Evolutionary conservation across 768 basidiomycete genomes (phyloP).

Genomic region (Termitomyces titanicus): DNA sequence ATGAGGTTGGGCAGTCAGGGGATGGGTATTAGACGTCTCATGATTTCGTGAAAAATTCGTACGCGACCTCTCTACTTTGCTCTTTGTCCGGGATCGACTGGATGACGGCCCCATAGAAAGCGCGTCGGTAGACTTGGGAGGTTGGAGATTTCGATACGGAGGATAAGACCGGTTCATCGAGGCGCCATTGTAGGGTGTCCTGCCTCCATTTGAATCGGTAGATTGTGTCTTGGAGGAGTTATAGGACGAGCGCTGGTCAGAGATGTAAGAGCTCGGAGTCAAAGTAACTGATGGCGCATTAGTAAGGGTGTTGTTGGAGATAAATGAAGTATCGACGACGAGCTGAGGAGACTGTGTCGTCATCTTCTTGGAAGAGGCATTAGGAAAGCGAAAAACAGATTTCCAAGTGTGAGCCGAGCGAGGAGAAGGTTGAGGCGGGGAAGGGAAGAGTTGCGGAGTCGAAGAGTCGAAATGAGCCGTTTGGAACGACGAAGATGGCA

Average conservation of each 20-base stretch:
- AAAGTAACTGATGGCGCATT: slow-evolving; percentile 42
- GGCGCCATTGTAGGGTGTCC: slow-evolving; percentile 22
- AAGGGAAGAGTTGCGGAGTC: slow-evolving; percentile 14
- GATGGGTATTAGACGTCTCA: slow-evolving; percentile 25
- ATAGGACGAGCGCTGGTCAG: slow-evolving; percentile 70
- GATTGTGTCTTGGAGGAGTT: slow-evolving; percentile 78
- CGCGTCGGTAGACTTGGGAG: slow-evolving; percentile 36
- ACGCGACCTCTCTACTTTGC: slow-evolving; percentile 46
- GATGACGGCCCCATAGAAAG: slow-evolving; percentile 31
- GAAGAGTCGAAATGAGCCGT: slow-evolving; percentile 11
- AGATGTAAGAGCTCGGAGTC: slow-evolving; percentile 49
- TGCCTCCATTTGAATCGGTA: slow-evolving; percentile 57
- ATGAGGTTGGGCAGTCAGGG: slow-evolving; percentile 42
- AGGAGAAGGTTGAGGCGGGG: slow-evolving; percentile 14
- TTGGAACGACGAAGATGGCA: slow-evolving; percentile 20
- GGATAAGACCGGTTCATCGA: slow-evolving; percentile 27
- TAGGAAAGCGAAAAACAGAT: slow-evolving; percentile 69
- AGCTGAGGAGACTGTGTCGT: slow-evolving; percentile 38
- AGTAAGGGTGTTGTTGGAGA: slow-evolving; percentile 30
- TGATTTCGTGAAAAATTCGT: slow-evolving; percentile 22
- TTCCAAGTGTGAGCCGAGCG: slow-evolving; percentile 55
- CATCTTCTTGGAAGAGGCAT: slow-evolving; percentile 59
- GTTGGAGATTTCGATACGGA: slow-evolving; percentile 23
- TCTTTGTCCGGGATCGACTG: slow-evolving; percentile 30
- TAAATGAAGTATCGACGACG: slow-evolving; percentile 45